Evolutionary conservation across 2,329 filamentous ascomycete species (phyloP).

Genomic region (Rhynchosporium secalis): DNA sequence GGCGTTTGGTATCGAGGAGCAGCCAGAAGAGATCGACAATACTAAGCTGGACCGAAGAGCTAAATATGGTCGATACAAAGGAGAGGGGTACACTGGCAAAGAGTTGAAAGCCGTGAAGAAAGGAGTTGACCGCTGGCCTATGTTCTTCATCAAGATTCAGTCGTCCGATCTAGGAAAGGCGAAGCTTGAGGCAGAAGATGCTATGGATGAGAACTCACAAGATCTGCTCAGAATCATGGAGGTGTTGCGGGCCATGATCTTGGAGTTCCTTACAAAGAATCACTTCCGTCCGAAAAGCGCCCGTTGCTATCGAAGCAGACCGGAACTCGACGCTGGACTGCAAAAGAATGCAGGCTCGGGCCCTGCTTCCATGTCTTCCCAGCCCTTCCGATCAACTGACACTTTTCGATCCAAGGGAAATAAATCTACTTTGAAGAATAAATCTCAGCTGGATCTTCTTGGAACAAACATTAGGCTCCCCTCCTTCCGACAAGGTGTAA

Average conservation of each 20-base stretch:
- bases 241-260: constrained; percentile 67
- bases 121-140: constrained; percentile 78
- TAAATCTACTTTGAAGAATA: not conserved
- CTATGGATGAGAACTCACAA: constrained; percentile 49
- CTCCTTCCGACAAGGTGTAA: constrained; percentile 25
- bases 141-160: constrained; percentile 78
- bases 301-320: not conserved
- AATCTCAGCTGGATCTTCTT: constrained; percentile 20
- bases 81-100: constrained; percentile 49
- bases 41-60: constrained; percentile 41
- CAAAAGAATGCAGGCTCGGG: too few relatives aligned
- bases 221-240: constrained; percentile 53
- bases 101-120: constrained; percentile 58
- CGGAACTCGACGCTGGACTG: not conserved
- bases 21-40: constrained; percentile 41
- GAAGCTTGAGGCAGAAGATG: constrained; percentile 34
- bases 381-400: not conserved
- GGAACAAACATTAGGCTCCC: constrained; percentile 33
- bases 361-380: not conserved
- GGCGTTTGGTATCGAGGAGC: constrained; percentile 67
- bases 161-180: constrained; percentile 28
- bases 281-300: constrained; percentile 50
- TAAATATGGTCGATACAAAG: constrained; percentile 46
- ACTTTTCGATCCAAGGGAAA: not conserved
- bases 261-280: constrained; percentile 73